phyloP scores from a whole-genome alignment of 139 green algal species.

The Diplosphaera chodatii region DNA sequence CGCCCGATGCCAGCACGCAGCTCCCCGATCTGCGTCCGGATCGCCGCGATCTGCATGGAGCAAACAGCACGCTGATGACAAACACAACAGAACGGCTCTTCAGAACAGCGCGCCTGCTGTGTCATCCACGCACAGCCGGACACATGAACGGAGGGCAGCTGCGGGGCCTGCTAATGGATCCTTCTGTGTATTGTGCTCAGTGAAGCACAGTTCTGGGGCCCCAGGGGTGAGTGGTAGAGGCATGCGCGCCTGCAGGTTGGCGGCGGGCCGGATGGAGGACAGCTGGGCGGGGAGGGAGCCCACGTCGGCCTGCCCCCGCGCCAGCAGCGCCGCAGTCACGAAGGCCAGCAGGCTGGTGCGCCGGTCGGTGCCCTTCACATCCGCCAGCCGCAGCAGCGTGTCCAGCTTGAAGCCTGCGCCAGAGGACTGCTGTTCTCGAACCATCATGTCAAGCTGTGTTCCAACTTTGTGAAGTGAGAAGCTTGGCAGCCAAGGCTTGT shows the following conservation, averaged over 20 bases:
- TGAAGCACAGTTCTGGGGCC: background rate
- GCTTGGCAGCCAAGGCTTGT: too few relatives aligned
- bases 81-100: too few relatives aligned
- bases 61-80: background rate
- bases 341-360: slow-evolving; percentile 75
- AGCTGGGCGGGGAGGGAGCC: slow-evolving; percentile 34
- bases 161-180: too few relatives aligned
- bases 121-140: too few relatives aligned
- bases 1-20: slow-evolving; percentile 29
- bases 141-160: too few relatives aligned
- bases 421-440: background rate
- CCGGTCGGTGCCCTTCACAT: slow-evolving; percentile 57
- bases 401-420: slow-evolving; percentile 58
- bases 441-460: too few relatives aligned
- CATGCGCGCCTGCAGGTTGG: slow-evolving; percentile 43
- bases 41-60: slow-evolving; percentile 29
- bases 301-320: slow-evolving; percentile 15
- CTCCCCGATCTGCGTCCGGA: slow-evolving; percentile 45
- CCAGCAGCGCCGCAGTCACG: slow-evolving; percentile 44
- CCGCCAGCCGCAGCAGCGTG: slow-evolving; percentile 57
- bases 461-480: too few relatives aligned
- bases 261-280: slow-evolving; percentile 31
- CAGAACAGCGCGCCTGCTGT: too few relatives aligned
- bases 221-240: background rate
- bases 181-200: too few relatives aligned